These are phyloP conservation scores for Trypanosoma mega DNA, from an alignment of 208 protist species.

Conservation along the genomic window DNA sequence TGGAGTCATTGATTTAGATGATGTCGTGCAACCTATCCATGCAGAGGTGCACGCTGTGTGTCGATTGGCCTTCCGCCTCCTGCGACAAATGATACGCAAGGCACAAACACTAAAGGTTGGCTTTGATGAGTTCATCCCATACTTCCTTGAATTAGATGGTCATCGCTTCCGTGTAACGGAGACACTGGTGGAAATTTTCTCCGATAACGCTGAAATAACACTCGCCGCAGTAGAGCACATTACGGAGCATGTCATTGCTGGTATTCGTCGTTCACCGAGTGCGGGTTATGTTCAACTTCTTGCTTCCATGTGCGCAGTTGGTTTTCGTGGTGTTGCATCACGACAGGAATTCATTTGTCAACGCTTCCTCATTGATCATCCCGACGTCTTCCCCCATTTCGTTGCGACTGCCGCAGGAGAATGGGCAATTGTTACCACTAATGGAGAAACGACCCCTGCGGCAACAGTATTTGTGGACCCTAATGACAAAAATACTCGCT, in stretches of 20 bases:
- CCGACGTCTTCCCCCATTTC: constrained; percentile 40
- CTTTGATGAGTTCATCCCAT: constrained; percentile 52
- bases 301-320: constrained; percentile 49
- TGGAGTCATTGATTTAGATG: constrained; percentile 31
- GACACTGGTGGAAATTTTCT: constrained; percentile 61
- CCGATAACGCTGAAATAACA: constrained; percentile 49
- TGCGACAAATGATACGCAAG: constrained; percentile 49
- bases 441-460: background rate
- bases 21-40: constrained; percentile 43
- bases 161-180: constrained; percentile 52
- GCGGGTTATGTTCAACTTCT: constrained; percentile 55
- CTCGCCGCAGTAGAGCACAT: constrained; percentile 40
- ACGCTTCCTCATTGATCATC: constrained; percentile 60
- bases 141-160: constrained; percentile 52
- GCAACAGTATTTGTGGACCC: background rate
- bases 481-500: constrained; percentile 30
- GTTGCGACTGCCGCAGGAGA: constrained; percentile 22
- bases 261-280: constrained; percentile 27
- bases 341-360: constrained; percentile 58
- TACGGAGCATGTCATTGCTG: constrained; percentile 41
- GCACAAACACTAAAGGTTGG: constrained; percentile 34
- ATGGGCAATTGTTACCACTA: constrained; percentile 13
- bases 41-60: constrained; percentile 53
- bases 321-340: constrained; percentile 43
- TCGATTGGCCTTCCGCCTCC: constrained; percentile 60